Conservation (phyloP, 306 rosid species). For the Pyrus bretschneideri region DNA sequence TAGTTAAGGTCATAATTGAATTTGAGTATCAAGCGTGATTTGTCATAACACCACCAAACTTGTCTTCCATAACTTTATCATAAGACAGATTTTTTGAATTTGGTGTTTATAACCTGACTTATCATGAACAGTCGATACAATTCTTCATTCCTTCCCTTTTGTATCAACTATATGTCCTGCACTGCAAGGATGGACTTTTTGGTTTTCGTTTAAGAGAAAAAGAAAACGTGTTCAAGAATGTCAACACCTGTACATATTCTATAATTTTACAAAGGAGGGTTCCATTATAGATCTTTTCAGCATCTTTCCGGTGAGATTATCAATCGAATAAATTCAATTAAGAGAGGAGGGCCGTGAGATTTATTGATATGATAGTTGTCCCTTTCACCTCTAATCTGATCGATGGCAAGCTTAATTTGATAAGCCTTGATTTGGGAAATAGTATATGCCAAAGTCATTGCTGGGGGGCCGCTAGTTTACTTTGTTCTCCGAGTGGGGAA, state of each 20-base stretch:
- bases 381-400: constrained; percentile 16
- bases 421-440: constrained; percentile 22
- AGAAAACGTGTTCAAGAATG: constrained; percentile 25
- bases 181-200: constrained; percentile 25
- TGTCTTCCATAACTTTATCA: neutral
- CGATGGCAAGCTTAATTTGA: constrained; percentile 17
- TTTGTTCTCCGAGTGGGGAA: constrained; percentile 29
- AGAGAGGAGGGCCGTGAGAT: constrained; percentile 20
- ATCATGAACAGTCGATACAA: constrained; percentile 17
- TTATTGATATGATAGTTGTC: neutral
- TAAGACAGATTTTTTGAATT: constrained; percentile 5
- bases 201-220: constrained; percentile 2
- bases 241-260: constrained; percentile 28
- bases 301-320: constrained; percentile 43
- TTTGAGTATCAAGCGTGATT: neutral
- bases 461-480: constrained; percentile 27
- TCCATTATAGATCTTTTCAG: constrained; percentile 16
- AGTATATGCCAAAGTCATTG: constrained; percentile 39
- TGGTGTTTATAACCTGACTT: constrained; percentile 23
- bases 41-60: neutral
- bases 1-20: neutral
- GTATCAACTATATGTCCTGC: constrained; percentile 43
- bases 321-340: constrained; percentile 35
- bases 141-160: constrained; percentile 20
- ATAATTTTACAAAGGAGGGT: constrained; percentile 13